Base-by-base conservation (phyloP, 1,284 basidiomycete genomes). In the Athelia psychrophila region DNA sequence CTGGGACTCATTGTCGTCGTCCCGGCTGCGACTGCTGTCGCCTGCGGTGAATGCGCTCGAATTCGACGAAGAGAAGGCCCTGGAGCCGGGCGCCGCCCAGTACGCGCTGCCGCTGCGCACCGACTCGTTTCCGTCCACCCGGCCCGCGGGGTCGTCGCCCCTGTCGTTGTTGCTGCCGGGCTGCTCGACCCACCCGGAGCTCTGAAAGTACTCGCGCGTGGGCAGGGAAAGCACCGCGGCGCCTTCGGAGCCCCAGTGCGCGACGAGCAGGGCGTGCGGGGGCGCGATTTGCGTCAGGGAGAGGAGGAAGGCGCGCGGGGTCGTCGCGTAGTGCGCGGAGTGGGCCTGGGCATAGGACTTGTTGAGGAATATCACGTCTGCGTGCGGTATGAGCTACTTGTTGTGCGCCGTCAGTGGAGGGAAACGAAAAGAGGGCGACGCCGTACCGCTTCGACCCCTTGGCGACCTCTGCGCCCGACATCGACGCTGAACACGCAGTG, bases 161-260 rank as follows among this genome's bases (percentile, higher is more conserved):
- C 65, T 62, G 38, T 56, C 50, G 20, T 60, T 46, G 42, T 64
- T 62, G 22, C 64, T 64, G 20, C 38, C 20, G n/a, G 38, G 38
- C 45, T 79, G 74, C 56, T 77, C 77, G 1, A 84, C 79, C 88
- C 88, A 91, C 2, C 83, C 84, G 0, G 86, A 88, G 56, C 83
- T 84, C 60, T 92, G 90, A 60, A 91, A 88, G 65, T 92, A 92
- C 59, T 92, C 89, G 56, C 80, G 79, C 0, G 88, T 91, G 0
- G 89, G 90, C 6, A 92, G 68, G n/a, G 86, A 89, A 50, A 92
- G 77, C 2, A 87, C 81, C 0, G 89, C 90, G 1, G 85, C 86
- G 8, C 88, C 88, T 44, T 88, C 84, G 22, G 74, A 71, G 12
- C 88, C 88, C 79, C 88, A 91, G 61, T 90, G 75, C 4, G 84